Percentiles rank a stretch among this genome's conserved stretches.
These are phyloP conservation scores for Spathaspora girioi DNA, from an alignment of 805 yeast genomes.

Conservation along the genomic window DNA sequence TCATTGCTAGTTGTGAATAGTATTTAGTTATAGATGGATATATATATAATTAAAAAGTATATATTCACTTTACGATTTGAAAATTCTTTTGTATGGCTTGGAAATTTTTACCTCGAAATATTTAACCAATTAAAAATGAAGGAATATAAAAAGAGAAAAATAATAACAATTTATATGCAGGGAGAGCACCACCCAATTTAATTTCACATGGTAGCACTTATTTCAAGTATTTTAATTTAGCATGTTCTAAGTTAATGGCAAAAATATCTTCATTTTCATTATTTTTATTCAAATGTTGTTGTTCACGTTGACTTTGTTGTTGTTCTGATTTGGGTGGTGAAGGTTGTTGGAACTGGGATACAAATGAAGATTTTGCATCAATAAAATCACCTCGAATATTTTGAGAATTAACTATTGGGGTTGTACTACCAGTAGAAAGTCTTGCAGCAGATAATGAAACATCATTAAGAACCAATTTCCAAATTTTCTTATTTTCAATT, in stretches of 20 bases:
- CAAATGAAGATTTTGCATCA: conserved; percentile 15
- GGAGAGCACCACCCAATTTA: not conserved
- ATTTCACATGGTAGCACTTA: not conserved
- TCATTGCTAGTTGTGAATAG: conserved; percentile 19
- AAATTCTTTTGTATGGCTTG: not conserved
- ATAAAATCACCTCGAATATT: conserved; percentile 25
- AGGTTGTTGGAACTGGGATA: not conserved
- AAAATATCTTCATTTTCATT: conserved; percentile 15
- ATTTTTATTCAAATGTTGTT: not conserved
- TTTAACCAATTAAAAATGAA: not conserved
- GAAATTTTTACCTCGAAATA: not conserved
- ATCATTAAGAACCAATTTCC: conserved; percentile 32
- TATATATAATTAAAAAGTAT: not conserved
- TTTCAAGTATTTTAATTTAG: conserved; percentile 9
- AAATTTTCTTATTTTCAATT: conserved; percentile 10
- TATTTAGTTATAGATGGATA: not conserved
- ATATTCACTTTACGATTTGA: not conserved
- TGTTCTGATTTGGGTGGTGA: not conserved
- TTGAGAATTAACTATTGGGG: conserved; percentile 16
- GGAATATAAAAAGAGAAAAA: not conserved
- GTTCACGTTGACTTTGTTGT: not conserved
- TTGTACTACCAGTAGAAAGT: conserved; percentile 29
- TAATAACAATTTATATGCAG: not conserved
- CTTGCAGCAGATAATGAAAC: conserved; percentile 35
- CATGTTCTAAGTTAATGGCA: conserved; percentile 18